These are phyloP conservation scores for Termitomyces sp. DNA, from an alignment of 768 basidiomycete species.

Conservation along the genomic window DNA sequence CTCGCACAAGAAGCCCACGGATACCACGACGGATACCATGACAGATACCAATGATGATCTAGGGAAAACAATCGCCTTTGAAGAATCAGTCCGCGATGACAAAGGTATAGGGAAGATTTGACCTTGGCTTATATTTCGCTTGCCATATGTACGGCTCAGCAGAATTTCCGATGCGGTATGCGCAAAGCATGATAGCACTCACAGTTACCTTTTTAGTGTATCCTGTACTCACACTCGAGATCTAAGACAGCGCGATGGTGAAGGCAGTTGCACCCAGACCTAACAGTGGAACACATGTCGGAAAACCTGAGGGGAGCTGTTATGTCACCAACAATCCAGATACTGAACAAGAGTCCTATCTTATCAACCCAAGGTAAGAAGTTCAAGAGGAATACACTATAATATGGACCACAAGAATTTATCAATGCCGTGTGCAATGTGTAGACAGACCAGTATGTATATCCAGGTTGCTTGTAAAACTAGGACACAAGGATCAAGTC, in stretches of 20 bases:
- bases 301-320: too few species aligned
- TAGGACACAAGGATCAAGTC: slow-evolving; percentile 13
- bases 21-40: slow-evolving; percentile 44
- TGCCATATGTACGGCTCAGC: slow-evolving; percentile 77
- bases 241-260: slow-evolving; percentile 62
- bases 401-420: slow-evolving; percentile 48
- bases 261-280: too few species aligned
- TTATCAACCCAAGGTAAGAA: slow-evolving; percentile 61
- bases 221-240: slow-evolving; percentile 58
- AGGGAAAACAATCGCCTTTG: slow-evolving; percentile 62
- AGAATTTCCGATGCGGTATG: slow-evolving; percentile 60
- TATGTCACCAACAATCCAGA: too few species aligned
- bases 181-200: slow-evolving; percentile 72
- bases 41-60: slow-evolving; percentile 69
- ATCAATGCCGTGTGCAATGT: neutral
- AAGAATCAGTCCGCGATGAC: neutral
- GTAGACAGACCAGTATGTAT: neutral
- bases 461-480: slow-evolving; percentile 77
- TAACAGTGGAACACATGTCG: too few species aligned
- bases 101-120: neutral
- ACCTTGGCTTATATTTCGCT: slow-evolving; percentile 60
- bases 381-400: too few species aligned
- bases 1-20: slow-evolving; percentile 45
- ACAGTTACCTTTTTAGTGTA: slow-evolving; percentile 70
- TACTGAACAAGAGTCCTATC: too few species aligned